These are phyloP conservation scores for Saccharum hybrid DNA, from an alignment of 202 grass and related monocot species.

Conservation along the genomic window DNA sequence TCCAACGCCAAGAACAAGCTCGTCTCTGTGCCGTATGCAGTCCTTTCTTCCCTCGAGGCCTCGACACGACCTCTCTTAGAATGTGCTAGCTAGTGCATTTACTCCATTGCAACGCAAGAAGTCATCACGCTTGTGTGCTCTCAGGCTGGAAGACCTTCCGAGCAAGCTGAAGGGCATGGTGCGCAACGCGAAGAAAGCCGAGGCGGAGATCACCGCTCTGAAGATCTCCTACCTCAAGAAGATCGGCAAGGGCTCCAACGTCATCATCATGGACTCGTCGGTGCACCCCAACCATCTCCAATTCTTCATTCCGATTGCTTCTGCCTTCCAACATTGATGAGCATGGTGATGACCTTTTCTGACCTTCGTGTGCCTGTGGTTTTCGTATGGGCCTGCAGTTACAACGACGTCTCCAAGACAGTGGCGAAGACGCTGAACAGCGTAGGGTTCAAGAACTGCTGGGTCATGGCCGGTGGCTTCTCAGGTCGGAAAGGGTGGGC, in stretches of 20 bases:
- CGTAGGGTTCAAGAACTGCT: constrained; percentile 84
- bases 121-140: not conserved
- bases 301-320: not conserved
- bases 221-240: constrained; percentile 94
- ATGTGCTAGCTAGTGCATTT: not conserved
- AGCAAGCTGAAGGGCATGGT: constrained; percentile 81
- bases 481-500: constrained; percentile 83
- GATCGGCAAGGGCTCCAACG: constrained; percentile 77
- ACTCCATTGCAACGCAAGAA: not conserved
- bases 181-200: constrained; percentile 66
- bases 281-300: constrained; percentile 32
- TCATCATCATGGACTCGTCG: constrained; percentile 92
- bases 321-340: not conserved
- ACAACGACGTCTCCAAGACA: constrained; percentile 67
- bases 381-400: constrained; percentile 49
- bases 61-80: not conserved
- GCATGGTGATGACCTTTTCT: not conserved
- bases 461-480: constrained; percentile 84
- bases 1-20: constrained; percentile 75
- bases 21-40: constrained; percentile 70
- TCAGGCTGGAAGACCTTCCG: constrained; percentile 83
- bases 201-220: constrained; percentile 82
- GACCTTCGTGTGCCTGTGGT: not conserved
- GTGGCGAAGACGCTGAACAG: constrained; percentile 73
- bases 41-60: not conserved